A percentile compares a stretch with the other conserved stretches of the same genome.
Conservation (phyloP, 73 alveolate genomes). For the Paramecium sonneborni region DNA sequence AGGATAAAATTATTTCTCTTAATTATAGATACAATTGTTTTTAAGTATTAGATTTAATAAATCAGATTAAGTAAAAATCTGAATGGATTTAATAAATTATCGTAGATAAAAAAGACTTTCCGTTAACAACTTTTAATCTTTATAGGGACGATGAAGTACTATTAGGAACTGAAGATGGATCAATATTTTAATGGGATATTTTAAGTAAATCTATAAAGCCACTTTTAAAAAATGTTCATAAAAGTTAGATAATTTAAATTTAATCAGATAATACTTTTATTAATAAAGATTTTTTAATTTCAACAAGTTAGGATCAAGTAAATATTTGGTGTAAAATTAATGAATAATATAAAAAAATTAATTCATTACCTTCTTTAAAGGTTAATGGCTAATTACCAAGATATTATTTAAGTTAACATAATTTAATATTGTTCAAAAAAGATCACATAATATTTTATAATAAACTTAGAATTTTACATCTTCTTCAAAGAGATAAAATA, state of each 20-base stretch:
- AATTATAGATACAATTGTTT: neutral
- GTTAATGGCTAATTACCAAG: neutral
- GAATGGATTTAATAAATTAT: neutral
- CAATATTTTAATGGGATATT: neutral
- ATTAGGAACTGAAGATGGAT: neutral
- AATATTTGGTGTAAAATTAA: neutral
- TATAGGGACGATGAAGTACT: neutral
- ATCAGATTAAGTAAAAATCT: neutral
- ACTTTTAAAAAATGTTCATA: neutral
- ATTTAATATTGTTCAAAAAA: neutral
- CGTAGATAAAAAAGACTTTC: neutral
- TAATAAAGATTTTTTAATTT: neutral
- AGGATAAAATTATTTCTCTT: neutral
- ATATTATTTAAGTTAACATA: neutral
- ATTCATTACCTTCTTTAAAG: neutral
- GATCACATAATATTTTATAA: neutral
- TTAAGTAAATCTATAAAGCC: too few species aligned
- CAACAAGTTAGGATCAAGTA: neutral
- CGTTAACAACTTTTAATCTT: neutral
- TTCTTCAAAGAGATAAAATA: neutral
- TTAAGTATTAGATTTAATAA: neutral
- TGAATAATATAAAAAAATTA: neutral
- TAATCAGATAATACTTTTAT: neutral
- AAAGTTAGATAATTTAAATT: neutral
- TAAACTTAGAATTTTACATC: neutral